Percentiles rank a stretch among this genome's conserved stretches.
phyloP scores from a whole-genome alignment of 1,139 yeast species.

The Debaryomyces udenii region DNA sequence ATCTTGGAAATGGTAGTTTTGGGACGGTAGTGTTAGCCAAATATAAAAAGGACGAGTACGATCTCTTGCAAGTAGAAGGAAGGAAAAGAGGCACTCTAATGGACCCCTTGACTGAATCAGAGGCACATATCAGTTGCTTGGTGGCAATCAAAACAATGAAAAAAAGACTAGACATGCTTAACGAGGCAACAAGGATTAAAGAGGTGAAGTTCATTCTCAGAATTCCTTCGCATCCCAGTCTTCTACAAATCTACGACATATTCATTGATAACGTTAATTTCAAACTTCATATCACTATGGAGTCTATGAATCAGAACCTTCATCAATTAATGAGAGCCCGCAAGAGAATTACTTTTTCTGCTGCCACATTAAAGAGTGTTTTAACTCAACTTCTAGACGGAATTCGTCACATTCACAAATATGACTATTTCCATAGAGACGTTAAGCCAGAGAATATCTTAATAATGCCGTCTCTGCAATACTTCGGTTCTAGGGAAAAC shows the following conservation, averaged over 20 bases:
- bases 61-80: slow-evolving; percentile 16
- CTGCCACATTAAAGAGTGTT: slow-evolving; percentile 63
- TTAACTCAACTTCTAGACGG: slow-evolving; percentile 74
- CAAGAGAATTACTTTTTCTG: slow-evolving; percentile 52
- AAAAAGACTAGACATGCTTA: slow-evolving; percentile 47
- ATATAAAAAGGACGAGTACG: slow-evolving; percentile 21
- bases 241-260: slow-evolving; percentile 76
- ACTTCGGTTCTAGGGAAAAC: slow-evolving; percentile 47
- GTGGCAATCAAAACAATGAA: slow-evolving; percentile 89
- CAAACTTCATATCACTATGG: slow-evolving; percentile 84
- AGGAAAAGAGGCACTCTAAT: slow-evolving; percentile 48
- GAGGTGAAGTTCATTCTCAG: slow-evolving; percentile 74
- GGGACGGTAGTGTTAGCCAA: slow-evolving; percentile 73
- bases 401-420: slow-evolving; percentile 76
- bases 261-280: slow-evolving; percentile 64
- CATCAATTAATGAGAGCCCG: slow-evolving; percentile 70
- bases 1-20: slow-evolving; percentile 77
- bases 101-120: slow-evolving; percentile 43
- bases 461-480: slow-evolving; percentile 59
- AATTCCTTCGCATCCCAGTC: slow-evolving; percentile 70
- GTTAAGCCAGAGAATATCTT: slow-evolving; percentile 78
- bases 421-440: slow-evolving; percentile 84
- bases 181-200: slow-evolving; percentile 66
- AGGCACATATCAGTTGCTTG: slow-evolving; percentile 34
- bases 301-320: slow-evolving; percentile 79